These are phyloP conservation scores for Nicotiana tomentosiformis DNA, from an alignment of 257 asterid species.

Conservation along the genomic window DNA sequence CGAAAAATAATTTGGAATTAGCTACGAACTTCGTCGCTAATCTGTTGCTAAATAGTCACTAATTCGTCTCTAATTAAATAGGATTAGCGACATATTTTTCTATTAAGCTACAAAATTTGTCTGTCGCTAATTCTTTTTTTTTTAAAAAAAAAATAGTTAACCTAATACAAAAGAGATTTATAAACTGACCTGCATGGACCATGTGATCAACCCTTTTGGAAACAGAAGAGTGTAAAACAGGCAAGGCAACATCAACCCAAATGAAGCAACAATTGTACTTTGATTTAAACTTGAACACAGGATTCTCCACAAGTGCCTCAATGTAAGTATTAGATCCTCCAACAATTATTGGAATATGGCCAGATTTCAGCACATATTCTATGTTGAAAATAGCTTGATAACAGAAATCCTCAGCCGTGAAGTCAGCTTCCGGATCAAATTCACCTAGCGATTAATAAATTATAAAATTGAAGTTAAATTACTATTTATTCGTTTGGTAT, in stretches of 20 bases:
- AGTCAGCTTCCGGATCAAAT: conserved; percentile 11
- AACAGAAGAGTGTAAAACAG: conserved; percentile 8
- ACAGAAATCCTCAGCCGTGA: conserved; percentile 7
- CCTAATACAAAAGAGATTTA: not conserved
- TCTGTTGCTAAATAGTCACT: no score
- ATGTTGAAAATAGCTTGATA: not conserved
- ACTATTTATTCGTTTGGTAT: no score
- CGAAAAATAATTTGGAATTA: no score
- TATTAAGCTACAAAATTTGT: no score
- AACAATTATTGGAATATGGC: conserved; percentile 17
- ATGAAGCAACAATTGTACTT: conserved; percentile 16
- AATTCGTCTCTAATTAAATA: no score
- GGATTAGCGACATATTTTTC: no score
- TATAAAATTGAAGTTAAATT: not conserved
- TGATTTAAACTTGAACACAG: not conserved
- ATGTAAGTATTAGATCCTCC: conserved; percentile 24
- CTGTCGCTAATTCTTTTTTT: no score
- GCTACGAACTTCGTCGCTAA: no score
- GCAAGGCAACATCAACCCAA: conserved; percentile 14
- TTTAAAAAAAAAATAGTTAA: no score
- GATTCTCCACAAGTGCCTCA: conserved; percentile 22
- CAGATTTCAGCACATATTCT: not conserved
- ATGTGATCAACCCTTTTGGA: conserved; percentile 24
- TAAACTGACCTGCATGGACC: not conserved
- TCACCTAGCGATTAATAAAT: not conserved